Conservation (phyloP, 164 flowering plant species). For the Paratinospora sagittata region DNA sequence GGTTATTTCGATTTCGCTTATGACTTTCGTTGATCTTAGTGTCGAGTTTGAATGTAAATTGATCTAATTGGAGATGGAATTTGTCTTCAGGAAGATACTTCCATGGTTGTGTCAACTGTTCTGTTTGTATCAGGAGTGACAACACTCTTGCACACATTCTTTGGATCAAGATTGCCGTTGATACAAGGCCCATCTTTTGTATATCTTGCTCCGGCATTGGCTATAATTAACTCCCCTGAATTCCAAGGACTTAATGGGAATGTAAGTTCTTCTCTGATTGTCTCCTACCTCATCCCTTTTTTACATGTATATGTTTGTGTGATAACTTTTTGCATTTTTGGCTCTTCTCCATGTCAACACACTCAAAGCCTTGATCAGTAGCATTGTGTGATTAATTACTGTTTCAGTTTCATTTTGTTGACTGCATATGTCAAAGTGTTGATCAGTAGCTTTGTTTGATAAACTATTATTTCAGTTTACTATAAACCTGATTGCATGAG, state of each 20-base stretch:
- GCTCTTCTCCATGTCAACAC: neutral
- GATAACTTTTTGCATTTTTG: neutral
- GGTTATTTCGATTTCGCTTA: neutral
- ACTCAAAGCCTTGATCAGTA: too few relatives aligned
- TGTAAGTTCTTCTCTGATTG: conserved; percentile 32
- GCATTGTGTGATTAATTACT: too few relatives aligned
- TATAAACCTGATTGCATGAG: too few relatives aligned
- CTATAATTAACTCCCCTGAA: conserved; percentile 86
- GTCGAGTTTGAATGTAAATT: conserved; percentile 7
- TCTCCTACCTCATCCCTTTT: neutral
- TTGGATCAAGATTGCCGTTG: conserved; percentile 91
- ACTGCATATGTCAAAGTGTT: too few relatives aligned
- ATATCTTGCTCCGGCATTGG: conserved; percentile 87
- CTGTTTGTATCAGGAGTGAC: conserved; percentile 87
- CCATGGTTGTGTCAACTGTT: conserved; percentile 84
- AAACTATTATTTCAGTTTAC: too few relatives aligned
- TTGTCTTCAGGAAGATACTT: conserved; percentile 75
- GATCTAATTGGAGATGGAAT: conserved; percentile 31
- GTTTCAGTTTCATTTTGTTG: too few relatives aligned
- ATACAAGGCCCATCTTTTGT: conserved; percentile 97
- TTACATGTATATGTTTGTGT: neutral
- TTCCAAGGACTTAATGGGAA: conserved; percentile 67
- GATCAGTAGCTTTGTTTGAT: too few relatives aligned
- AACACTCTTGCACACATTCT: conserved; percentile 73
- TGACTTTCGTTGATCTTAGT: neutral